Percentiles rank a stretch among this genome's conserved stretches.
phyloP scores from a whole-genome alignment of 1,284 basidiomycete genomes.

The Cutaneotrichosporon mucoides region DNA sequence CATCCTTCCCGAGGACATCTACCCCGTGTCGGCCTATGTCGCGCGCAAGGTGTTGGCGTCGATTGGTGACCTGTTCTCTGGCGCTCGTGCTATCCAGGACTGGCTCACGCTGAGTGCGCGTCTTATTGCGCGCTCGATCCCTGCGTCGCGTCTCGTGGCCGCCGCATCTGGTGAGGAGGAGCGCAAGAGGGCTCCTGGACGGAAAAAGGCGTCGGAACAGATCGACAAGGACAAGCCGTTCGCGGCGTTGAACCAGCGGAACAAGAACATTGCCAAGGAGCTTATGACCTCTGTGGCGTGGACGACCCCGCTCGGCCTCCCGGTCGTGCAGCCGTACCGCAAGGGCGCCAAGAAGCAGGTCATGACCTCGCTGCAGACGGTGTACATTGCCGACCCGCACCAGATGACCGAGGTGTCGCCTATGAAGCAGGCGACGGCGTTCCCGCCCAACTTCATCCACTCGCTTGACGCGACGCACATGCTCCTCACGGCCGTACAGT shows the following conservation, averaged over 20 bases:
- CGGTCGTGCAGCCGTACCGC: slow-evolving; percentile 95
- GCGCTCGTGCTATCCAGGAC: slow-evolving; percentile 84
- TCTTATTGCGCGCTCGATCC: slow-evolving; percentile 83
- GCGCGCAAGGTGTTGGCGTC: slow-evolving; percentile 73
- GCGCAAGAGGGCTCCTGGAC: background rate
- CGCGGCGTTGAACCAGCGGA: too few relatives aligned
- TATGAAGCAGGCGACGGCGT: slow-evolving; percentile 86
- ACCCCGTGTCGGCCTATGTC: slow-evolving; percentile 74
- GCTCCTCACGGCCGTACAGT: slow-evolving; percentile 94
- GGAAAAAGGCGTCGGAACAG: too few relatives aligned
- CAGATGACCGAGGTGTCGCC: slow-evolving; percentile 74
- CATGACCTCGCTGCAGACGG: slow-evolving; percentile 78
- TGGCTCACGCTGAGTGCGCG: slow-evolving; percentile 84
- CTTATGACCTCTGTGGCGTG: slow-evolving; percentile 96
- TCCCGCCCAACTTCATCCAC: slow-evolving; percentile 99
- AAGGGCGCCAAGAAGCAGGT: slow-evolving; percentile 74
- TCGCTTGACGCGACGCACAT: slow-evolving; percentile 98
- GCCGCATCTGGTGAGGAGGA: background rate
- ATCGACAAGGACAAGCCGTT: too few relatives aligned
- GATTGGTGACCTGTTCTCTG: slow-evolving; percentile 89
- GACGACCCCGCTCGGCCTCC: slow-evolving; percentile 91
- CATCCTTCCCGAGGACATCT: slow-evolving; percentile 68
- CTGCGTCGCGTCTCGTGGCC: slow-evolving; percentile 60
- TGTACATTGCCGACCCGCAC: slow-evolving; percentile 90
- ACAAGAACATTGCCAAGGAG: slow-evolving; percentile 61